Evolutionary conservation across 2,329 filamentous ascomycete genomes (phyloP).

Genomic region (Podosphaera xanthii): DNA sequence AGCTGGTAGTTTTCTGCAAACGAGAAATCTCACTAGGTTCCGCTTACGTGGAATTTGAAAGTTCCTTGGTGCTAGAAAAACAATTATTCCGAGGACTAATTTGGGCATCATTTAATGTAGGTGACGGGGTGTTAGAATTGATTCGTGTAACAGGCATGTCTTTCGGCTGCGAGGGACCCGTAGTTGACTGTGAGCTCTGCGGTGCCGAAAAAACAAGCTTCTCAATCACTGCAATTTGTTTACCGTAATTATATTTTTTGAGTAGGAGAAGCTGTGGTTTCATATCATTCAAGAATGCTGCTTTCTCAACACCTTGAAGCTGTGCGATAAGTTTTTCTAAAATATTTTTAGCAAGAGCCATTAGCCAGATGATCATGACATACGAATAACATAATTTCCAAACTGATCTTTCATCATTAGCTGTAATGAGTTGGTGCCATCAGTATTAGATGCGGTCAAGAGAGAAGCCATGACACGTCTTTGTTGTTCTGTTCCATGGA

Average conservation of each 20-base stretch:
- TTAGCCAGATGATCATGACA: conserved; percentile 21
- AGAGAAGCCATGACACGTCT: conserved; percentile 43
- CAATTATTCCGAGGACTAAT: conserved; percentile 47
- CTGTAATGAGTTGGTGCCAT: conserved; percentile 48
- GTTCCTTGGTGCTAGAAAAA: conserved; percentile 38
- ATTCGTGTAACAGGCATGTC: conserved; percentile 20
- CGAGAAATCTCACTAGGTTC: conserved; percentile 2
- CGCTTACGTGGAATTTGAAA: conserved; percentile 18
- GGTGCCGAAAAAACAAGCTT: conserved; percentile 23
- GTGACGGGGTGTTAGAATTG: conserved; percentile 35
- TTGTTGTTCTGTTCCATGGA: conserved; percentile 45
- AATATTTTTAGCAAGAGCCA: conserved; percentile 2
- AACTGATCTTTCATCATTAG: conserved; percentile 73
- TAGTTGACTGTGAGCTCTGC: conserved; percentile 6
- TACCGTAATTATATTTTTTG: conserved; percentile 40
- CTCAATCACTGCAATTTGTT: conserved; percentile 43
- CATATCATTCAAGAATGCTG: conserved; percentile 38
- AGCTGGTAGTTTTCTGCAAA: not conserved
- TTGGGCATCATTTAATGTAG: conserved; percentile 41
- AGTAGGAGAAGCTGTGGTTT: conserved; percentile 35
- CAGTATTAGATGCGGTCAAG: conserved; percentile 33
- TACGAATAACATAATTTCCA: conserved; percentile 93
- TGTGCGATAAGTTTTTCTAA: conserved; percentile 57
- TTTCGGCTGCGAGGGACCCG: conserved; percentile 9
- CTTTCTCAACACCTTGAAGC: conserved; percentile 35